Conservation (phyloP, 257 asterid genomes). For the Scutellaria baicalensis region DNA sequence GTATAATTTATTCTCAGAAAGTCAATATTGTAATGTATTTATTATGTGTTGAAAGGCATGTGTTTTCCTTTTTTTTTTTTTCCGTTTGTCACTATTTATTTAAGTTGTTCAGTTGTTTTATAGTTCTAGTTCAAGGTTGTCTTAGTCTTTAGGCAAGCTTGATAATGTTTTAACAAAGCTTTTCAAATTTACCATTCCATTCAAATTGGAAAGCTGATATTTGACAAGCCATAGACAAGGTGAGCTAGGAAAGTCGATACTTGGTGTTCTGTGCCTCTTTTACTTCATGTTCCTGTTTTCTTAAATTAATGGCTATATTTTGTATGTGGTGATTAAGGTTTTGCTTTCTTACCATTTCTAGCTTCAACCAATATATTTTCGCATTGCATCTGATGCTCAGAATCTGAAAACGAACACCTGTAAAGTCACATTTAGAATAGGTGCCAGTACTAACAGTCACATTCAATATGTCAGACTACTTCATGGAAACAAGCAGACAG, state of each 20-base stretch:
- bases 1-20: neutral
- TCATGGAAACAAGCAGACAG: constrained; percentile 59
- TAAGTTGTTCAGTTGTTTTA: neutral
- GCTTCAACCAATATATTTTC: neutral
- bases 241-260: neutral
- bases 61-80: no score
- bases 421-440: neutral
- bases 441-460: constrained; percentile 8
- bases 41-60: neutral
- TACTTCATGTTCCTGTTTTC: neutral
- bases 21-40: neutral
- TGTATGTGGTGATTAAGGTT: neutral
- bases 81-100: neutral
- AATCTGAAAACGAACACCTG: neutral
- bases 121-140: neutral
- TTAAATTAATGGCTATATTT: neutral
- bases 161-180: neutral
- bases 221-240: no score
- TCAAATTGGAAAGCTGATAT: no score
- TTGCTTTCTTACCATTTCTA: neutral
- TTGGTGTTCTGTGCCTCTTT: neutral
- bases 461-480: constrained; percentile 37
- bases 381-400: neutral
- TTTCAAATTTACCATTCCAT: no score
- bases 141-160: neutral